These are phyloP conservation scores for Cardamine occulta DNA, from an alignment of 345 rosid species.

Conservation along the genomic window DNA sequence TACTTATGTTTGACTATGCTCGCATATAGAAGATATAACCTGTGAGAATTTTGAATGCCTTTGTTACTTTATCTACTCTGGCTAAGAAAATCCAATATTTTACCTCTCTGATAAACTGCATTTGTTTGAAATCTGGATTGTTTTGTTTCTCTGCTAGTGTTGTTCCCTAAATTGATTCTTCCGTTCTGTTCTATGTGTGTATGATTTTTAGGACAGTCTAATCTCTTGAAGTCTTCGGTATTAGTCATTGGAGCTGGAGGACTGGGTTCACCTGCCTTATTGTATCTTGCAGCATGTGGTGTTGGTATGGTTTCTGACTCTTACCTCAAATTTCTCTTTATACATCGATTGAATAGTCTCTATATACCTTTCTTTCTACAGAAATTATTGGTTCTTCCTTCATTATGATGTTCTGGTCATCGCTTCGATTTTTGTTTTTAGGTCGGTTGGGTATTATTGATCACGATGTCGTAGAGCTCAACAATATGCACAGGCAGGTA, in stretches of 20 bases:
- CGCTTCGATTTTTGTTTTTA: slow-evolving; percentile 39
- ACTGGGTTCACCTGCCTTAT: slow-evolving; percentile 83
- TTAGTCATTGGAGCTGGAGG: slow-evolving; percentile 97
- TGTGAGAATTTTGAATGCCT: no score
- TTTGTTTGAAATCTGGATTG: not conserved
- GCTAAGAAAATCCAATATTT: not conserved
- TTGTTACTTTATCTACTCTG: not conserved
- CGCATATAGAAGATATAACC: not conserved
- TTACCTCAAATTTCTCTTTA: slow-evolving; percentile 6
- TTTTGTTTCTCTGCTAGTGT: slow-evolving; percentile 6
- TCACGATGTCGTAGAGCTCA: slow-evolving; percentile 94
- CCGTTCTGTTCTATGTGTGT: not conserved
- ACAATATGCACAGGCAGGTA: slow-evolving; percentile 99
- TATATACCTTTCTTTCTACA: not conserved
- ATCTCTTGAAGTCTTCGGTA: slow-evolving; percentile 75
- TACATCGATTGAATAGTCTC: not conserved
- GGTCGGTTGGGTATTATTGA: slow-evolving; percentile 92
- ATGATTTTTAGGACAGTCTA: slow-evolving; percentile 65
- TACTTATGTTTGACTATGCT: not conserved
- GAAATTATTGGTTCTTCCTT: not conserved
- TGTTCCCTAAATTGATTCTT: not conserved
- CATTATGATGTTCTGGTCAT: not conserved
- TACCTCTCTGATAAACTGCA: not conserved
- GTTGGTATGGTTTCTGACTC: slow-evolving; percentile 57
- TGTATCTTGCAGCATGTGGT: slow-evolving; percentile 93